Evolutionary conservation across 2,329 filamentous ascomycete genomes (phyloP), one percentile per base, ranked within the genome.

Genomic region (Pseudopyricularia javanii): DNA sequence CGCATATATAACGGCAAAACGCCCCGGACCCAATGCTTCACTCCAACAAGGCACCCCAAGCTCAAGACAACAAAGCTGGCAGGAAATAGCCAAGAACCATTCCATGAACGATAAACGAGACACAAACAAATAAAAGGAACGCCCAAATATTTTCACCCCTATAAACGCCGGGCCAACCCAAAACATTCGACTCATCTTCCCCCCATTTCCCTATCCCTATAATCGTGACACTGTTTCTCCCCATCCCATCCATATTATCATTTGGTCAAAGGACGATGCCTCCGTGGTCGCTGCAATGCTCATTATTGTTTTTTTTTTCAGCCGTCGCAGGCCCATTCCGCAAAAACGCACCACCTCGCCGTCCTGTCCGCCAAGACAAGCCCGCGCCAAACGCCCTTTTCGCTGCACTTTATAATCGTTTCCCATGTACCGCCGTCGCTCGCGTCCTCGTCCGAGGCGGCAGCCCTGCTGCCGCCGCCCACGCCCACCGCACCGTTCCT

Each of bases 281-380:
- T 30, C 28, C 28, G 28, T 30, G 40, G 20, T 7, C 24, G 40
- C 40, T 2, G 22, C 8, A 5, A 26, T 45, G 40, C 7, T 17
- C 11, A 20, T 14, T 11, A 20, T 26, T 45, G 40, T 20, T 45
- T 52, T 4, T 30, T 4, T 30, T 9, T 30, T 30, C 50, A 52
- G 7, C 17, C 54, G 56, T 59, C 67, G 62, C 84, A 87, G 56
- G 80, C 73, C 88, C 88, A 94, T 71, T 94, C 88, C 0, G 86
- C 86, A 74, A 93, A 93, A n/a, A 94, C 88, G 63, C 88, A 93
- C 88, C 88, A 94, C 60, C 88, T 75, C 47, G 88, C 88, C 55
- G 85, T 91, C 52, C 88, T 78, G 69, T 94, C 88, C 7, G 88
- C 88, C 54, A 93, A 73, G 45, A 94, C 88, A 56, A 94, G 68